A percentile compares a stretch with the other conserved stretches of the same genome.
Evolutionary conservation across 768 basidiomycete species (phyloP).

Genomic region (Hericium coralloides): DNA sequence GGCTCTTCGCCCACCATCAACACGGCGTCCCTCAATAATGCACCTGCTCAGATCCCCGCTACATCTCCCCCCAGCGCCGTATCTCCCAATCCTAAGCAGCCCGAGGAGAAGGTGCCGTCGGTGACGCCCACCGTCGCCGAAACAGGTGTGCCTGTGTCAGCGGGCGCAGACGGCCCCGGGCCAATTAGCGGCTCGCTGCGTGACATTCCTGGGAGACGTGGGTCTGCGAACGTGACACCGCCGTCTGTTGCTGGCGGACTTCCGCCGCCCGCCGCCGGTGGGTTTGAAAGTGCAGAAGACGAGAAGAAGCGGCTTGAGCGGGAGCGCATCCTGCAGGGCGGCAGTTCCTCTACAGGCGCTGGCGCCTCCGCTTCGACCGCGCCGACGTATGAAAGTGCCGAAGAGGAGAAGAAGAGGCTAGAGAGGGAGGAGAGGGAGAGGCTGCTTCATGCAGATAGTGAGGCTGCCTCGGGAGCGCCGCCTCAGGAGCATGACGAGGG

Average conservation of each 20-base stretch:
- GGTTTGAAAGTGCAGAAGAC: constrained; percentile 45
- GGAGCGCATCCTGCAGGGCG: constrained; percentile 33
- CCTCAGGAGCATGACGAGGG: constrained; percentile 21
- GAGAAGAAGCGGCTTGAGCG: constrained; percentile 56
- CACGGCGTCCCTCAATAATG: constrained; percentile 21
- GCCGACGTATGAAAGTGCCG: constrained; percentile 34
- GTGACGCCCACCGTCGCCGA: constrained; percentile 63
- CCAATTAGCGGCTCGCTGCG: constrained; percentile 56
- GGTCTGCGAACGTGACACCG: no score
- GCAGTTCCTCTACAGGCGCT: constrained; percentile 3
- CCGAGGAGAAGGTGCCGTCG: constrained; percentile 21
- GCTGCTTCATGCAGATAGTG: constrained; percentile 14
- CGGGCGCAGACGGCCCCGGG: constrained; percentile 52
- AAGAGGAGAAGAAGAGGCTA: constrained; percentile 51
- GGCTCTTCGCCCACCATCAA: constrained; percentile 19
- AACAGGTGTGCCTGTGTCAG: constrained; percentile 63
- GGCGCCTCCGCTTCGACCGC: constrained; percentile 4
- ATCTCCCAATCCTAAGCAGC: constrained; percentile 23
- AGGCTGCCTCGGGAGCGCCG: constrained; percentile 7
- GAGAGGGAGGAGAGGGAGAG: constrained; percentile 64
- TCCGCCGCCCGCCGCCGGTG: constrained; percentile 4
- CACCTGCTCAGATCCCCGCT: constrained; percentile 18
- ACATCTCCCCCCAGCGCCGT: constrained; percentile 15
- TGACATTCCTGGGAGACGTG: constrained; percentile 25
- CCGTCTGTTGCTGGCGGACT: background rate